Percentiles rank a stretch among this genome's conserved stretches.
phyloP scores from a whole-genome alignment of 1,284 basidiomycete species.

The Taiwanofungus camphoratus region DNA sequence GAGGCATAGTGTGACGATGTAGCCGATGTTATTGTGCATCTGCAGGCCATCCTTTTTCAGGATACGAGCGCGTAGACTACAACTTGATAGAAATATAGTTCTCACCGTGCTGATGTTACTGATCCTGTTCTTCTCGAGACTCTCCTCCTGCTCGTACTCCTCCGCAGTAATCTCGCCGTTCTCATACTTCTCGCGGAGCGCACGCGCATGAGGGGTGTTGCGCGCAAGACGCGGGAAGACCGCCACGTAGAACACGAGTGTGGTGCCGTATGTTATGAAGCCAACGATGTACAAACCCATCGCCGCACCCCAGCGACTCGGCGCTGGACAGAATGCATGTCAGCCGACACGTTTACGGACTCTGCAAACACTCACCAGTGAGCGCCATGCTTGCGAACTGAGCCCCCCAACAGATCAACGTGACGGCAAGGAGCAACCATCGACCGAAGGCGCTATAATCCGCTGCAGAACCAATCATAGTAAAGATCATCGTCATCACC shows the following conservation, averaged over 20 bases:
- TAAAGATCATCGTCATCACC: constrained; percentile 77
- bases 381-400: constrained; percentile 75
- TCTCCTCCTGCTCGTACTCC: constrained; percentile 72
- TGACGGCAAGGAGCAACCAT: constrained; percentile 71
- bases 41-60: too few species aligned
- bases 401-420: constrained; percentile 73
- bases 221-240: constrained; percentile 79
- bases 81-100: too few species aligned
- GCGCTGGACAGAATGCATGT: constrained; percentile 33
- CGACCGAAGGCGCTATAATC: constrained; percentile 79
- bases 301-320: constrained; percentile 66
- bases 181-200: constrained; percentile 52
- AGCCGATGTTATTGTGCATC: constrained; percentile 76
- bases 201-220: constrained; percentile 66
- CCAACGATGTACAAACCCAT: constrained; percentile 82
- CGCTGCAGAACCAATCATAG: constrained; percentile 75
- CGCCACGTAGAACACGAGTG: constrained; percentile 79
- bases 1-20: constrained; percentile 58
- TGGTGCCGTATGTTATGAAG: constrained; percentile 72
- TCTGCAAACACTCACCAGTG: constrained; percentile 54
- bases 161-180: constrained; percentile 51
- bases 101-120: constrained; percentile 80
- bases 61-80: too few species aligned
- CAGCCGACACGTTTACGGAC: too few species aligned
- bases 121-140: constrained; percentile 78